phyloP scores from a whole-genome alignment of 306 rosid genomes.

The Sesbania bispinosa region DNA sequence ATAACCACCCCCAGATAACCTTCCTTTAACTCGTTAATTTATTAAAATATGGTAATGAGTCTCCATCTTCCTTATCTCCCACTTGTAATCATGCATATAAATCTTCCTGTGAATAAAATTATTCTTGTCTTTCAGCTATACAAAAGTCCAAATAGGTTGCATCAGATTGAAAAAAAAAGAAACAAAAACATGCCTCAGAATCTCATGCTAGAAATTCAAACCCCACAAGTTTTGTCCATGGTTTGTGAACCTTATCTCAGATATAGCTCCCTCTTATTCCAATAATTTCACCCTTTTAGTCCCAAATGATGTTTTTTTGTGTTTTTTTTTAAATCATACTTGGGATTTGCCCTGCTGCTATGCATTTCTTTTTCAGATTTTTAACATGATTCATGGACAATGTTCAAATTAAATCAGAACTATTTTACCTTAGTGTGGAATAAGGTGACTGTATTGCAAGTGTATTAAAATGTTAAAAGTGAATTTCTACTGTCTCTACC shows the following conservation, averaged over 20 bases:
- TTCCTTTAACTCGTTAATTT: constrained; percentile 1
- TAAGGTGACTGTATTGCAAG: not conserved
- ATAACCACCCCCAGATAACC: constrained; percentile 17
- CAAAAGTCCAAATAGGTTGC: constrained; percentile 50
- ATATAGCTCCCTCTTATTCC: not conserved
- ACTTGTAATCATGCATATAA: constrained; percentile 49
- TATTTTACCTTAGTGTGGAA: not conserved
- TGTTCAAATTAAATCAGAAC: not conserved
- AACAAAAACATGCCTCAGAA: not conserved
- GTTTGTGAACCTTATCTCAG: constrained; percentile 15
- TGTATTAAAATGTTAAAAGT: not conserved
- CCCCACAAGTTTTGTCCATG: constrained; percentile 21
- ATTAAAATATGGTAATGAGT: constrained; percentile 27
- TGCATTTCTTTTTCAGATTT: not conserved
- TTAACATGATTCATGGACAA: not conserved
- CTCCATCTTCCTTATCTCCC: constrained; percentile 37
- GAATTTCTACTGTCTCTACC: no score
- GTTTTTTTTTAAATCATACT: not conserved
- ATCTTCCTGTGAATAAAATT: constrained; percentile 33
- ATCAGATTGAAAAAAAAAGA: constrained; percentile 6
- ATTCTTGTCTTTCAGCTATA: constrained; percentile 45
- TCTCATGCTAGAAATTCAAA: constrained; percentile 7
- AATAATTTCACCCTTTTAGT: not conserved
- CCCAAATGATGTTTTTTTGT: not conserved
- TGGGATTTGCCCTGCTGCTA: not conserved